A percentile compares a stretch with the other conserved stretches of the same genome.
phyloP scores from a whole-genome alignment of 192 early-diverging fungal species.

The Jimgerdemannia flammicorona region DNA sequence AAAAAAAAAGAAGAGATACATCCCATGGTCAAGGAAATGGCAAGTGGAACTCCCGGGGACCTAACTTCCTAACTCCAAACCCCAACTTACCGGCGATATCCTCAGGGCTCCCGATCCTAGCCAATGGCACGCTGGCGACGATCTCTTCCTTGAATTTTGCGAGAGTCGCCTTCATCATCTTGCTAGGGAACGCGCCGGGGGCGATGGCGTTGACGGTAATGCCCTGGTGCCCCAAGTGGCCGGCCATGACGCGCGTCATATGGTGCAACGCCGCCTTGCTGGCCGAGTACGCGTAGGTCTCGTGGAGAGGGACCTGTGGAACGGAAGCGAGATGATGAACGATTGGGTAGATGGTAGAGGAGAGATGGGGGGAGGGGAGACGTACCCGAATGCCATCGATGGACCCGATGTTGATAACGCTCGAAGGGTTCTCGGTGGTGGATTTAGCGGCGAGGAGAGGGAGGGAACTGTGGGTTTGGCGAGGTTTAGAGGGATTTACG shows the following conservation, averaged over 20 bases:
- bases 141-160: constrained; percentile 48
- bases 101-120: constrained; percentile 74
- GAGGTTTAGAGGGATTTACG: not conserved
- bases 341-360: not conserved
- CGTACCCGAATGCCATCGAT: constrained; percentile 55
- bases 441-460: constrained; percentile 64
- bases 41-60: no score
- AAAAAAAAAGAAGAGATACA: no score
- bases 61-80: no score
- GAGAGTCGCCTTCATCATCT: constrained; percentile 74
- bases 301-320: constrained; percentile 19
- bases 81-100: constrained; percentile 79
- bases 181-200: constrained; percentile 69
- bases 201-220: constrained; percentile 69
- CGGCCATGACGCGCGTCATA: constrained; percentile 62
- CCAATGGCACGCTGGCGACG: constrained; percentile 54
- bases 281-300: constrained; percentile 71
- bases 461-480: constrained; percentile 33
- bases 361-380: constrained; percentile 9
- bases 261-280: constrained; percentile 82
- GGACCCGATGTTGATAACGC: constrained; percentile 91
- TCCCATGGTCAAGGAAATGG: no score
- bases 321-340: not conserved
- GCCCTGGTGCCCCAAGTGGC: constrained; percentile 49
- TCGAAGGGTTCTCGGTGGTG: constrained; percentile 49